Conservation (phyloP, 208 protist genomes). For the Perkinsela sp. region DNA sequence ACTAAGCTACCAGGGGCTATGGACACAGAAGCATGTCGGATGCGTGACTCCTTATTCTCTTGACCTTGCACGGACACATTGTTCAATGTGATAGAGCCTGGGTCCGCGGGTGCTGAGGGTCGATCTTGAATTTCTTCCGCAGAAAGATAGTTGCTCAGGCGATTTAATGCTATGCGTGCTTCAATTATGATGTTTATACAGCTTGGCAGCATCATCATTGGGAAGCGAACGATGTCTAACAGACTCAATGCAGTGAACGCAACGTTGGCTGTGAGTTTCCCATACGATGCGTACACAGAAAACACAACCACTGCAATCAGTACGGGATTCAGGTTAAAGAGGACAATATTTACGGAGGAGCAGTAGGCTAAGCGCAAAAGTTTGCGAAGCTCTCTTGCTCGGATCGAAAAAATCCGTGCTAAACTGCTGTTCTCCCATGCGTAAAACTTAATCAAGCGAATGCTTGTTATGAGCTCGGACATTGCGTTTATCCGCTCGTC, state of each 20-base stretch:
- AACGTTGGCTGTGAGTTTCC: conserved; percentile 25
- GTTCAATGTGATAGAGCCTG: neutral
- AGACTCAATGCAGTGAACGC: conserved; percentile 62
- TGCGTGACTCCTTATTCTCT: conserved; percentile 3
- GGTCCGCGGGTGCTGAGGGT: neutral
- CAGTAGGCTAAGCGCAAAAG: conserved; percentile 11
- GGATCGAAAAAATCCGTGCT: conserved; percentile 10
- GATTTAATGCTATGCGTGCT: conserved; percentile 11
- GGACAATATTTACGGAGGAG: conserved; percentile 12
- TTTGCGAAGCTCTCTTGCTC: conserved; percentile 17
- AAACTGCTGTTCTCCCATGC: conserved; percentile 40
- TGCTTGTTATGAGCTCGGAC: conserved; percentile 54
- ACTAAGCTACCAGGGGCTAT: neutral
- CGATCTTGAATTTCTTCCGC: neutral
- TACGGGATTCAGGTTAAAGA: conserved; percentile 27
- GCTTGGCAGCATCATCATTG: conserved; percentile 55
- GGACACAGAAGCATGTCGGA: neutral
- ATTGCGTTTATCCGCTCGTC: conserved; percentile 46
- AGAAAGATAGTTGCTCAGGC: conserved; percentile 21
- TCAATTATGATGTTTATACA: conserved; percentile 13
- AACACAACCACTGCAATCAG: conserved; percentile 22
- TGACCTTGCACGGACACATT: conserved; percentile 3
- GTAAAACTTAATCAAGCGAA: conserved; percentile 66
- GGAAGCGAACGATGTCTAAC: conserved; percentile 55
- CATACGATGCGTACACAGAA: conserved; percentile 12